Percentiles rank a stretch among this genome's conserved stretches.
These are phyloP conservation scores for Colletotrichum tropicale DNA, from an alignment of 2,329 filamentous ascomycete genomes.

Conservation along the genomic window DNA sequence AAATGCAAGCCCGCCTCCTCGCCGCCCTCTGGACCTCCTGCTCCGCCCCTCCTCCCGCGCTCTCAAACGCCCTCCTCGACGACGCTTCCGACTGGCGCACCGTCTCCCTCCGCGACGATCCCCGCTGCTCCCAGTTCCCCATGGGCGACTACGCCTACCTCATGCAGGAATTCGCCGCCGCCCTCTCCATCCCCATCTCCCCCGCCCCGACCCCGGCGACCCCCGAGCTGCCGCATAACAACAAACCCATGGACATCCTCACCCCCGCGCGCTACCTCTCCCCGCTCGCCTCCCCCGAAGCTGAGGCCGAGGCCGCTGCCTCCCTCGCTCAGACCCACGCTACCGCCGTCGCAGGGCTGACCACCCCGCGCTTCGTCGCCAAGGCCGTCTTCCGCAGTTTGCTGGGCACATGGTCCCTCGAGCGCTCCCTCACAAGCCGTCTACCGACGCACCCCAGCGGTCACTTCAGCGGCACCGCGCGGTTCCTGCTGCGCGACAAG, in stretches of 20 bases:
- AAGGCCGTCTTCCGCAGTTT: constrained; percentile 73
- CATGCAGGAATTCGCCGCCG: constrained; percentile 71
- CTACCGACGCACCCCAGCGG: constrained; percentile 66
- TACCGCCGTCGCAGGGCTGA: constrained; percentile 45
- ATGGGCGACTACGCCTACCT: constrained; percentile 83
- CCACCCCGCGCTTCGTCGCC: constrained; percentile 58
- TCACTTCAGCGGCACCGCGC: constrained; percentile 66
- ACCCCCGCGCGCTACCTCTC: constrained; percentile 60
- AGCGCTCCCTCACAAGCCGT: constrained; percentile 58
- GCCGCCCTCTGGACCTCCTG: constrained; percentile 60
- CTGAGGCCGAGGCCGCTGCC: constrained; percentile 39
- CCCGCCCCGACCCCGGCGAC: constrained; percentile 34
- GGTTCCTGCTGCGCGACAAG: constrained; percentile 66
- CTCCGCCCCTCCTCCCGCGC: constrained; percentile 21
- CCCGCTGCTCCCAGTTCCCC: constrained; percentile 71
- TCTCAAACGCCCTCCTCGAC: constrained; percentile 44
- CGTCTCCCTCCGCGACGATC: constrained; percentile 55
- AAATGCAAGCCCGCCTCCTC: constrained; percentile 80
- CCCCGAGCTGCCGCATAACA: constrained; percentile 44
- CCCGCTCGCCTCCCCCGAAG: constrained; percentile 38
- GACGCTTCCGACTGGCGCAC: constrained; percentile 52
- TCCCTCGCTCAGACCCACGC: constrained; percentile 52
- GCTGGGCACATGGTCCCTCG: constrained; percentile 71
- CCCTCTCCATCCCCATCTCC: constrained; percentile 56
- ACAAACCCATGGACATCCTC: constrained; percentile 55